Base-by-base conservation (phyloP, 2,329 filamentous ascomycete genomes). In the Xylariaceae sp. region DNA sequence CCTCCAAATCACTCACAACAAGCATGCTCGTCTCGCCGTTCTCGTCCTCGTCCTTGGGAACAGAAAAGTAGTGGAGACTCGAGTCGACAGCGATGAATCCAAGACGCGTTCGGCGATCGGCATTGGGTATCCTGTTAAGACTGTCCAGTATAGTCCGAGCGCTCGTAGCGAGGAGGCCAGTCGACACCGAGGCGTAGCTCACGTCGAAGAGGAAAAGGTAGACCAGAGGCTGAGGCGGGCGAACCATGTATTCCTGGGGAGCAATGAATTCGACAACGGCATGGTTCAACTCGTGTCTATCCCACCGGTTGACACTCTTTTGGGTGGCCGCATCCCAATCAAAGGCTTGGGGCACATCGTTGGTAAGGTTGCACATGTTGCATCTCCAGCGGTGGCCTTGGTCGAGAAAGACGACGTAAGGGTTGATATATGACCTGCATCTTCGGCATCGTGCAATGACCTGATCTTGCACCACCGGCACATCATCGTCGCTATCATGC, bases 281-380 rank as follows among this genome's bases (percentile, higher is more conserved):
- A 68, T 97, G 88, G 74, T 99, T 99, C 55, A 99, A 79, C 69
- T 99, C 94, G 38, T 90, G 82, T 63, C 94, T 82, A 70, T 95
- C 87, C 88, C 94, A 96, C 67, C 94, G 80, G 69, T 99, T 93
- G 46, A 95, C 87, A 47, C 85, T 88, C 76, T 96, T 92, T 72
- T 97, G 93, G 49, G 91, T 80, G 42, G 90, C 87, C 33, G 90
- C 87, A 72, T 99, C 94, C 94, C 94, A 99, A 70, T 99, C 94
- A 61, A 99, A 99, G 36, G 92, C 92, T 73, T 99, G 94, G n/a
- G 94, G 94, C 38, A 97, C 93, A 64, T 99, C 94, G 69, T 99
- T 99, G 62, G 92, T 97, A 59, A 99, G 79, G 72, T 96, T 97
- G 73, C 94, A 99, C 92, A 99, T 97, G 75, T 99, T 99, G 77